These are phyloP conservation scores for Aspergillus alliaceus DNA, from an alignment of 2,329 filamentous ascomycete genomes.

Conservation along the genomic window DNA sequence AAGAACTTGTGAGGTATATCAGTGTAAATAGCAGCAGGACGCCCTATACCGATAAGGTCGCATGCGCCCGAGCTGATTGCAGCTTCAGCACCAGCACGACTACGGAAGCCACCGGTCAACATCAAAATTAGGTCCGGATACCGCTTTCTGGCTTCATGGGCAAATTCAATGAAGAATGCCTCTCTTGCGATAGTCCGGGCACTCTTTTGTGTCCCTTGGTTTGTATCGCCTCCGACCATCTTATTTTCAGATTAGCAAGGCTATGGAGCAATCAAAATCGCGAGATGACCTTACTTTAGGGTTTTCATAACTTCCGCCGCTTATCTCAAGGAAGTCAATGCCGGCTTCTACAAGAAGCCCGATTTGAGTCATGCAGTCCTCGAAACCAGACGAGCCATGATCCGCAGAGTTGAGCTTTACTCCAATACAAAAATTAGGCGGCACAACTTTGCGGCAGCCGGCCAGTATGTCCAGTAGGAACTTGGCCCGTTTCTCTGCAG, in stretches of 20 bases:
- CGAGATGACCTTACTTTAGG: constrained; percentile 44
- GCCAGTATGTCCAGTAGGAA: constrained; percentile 41
- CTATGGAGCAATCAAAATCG: no score
- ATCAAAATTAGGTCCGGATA: constrained; percentile 47
- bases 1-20: background rate
- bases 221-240: no score
- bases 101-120: constrained; percentile 62
- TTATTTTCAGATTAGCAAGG: no score
- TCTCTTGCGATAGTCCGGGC: constrained; percentile 42
- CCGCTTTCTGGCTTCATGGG: constrained; percentile 43
- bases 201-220: no score
- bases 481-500: constrained; percentile 37
- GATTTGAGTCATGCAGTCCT: constrained; percentile 58
- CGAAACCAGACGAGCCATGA: constrained; percentile 19
- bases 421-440: constrained; percentile 38
- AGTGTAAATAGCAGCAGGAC: constrained; percentile 43
- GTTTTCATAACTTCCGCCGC: constrained; percentile 58
- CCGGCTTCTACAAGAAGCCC: constrained; percentile 39
- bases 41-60: constrained; percentile 46
- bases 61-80: constrained; percentile 44
- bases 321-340: constrained; percentile 67
- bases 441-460: constrained; percentile 38
- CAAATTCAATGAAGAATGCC: constrained; percentile 65
- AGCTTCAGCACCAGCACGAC: constrained; percentile 46
- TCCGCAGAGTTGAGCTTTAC: constrained; percentile 49